Evolutionary conservation across 2,329 filamentous ascomycete genomes (phyloP).

Genomic region (Colletotrichum eremochloae): DNA sequence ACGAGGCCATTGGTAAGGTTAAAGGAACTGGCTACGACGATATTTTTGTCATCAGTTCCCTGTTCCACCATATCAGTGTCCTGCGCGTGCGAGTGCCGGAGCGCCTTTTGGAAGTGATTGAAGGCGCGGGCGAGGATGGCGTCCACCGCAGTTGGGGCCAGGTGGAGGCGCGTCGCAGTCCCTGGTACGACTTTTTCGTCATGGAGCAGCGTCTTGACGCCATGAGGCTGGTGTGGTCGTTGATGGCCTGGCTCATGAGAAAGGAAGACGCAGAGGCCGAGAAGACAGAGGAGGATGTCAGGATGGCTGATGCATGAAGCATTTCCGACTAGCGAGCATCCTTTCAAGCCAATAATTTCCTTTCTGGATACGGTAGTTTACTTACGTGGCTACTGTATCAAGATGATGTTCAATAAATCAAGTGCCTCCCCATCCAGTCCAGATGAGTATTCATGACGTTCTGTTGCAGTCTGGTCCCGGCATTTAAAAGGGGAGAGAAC

Average conservation of each 20-base stretch:
- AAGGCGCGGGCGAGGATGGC: conserved; percentile 57
- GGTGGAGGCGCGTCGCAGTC: conserved; percentile 69
- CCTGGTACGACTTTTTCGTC: conserved; percentile 73
- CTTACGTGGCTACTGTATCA: not conserved
- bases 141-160: conserved; percentile 62
- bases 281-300: conserved; percentile 43
- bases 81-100: conserved; percentile 70
- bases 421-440: not conserved
- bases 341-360: not conserved
- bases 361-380: conserved; percentile 10
- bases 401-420: not conserved
- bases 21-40: conserved; percentile 67
- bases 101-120: conserved; percentile 65
- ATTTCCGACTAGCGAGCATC: not conserved
- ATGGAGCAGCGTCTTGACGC: conserved; percentile 67
- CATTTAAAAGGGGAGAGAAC: too few species aligned
- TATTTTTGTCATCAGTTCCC: conserved; percentile 70
- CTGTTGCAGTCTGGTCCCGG: not conserved
- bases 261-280: conserved; percentile 49
- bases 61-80: conserved; percentile 73
- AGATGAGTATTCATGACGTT: too few species aligned
- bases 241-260: conserved; percentile 73
- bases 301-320: conserved; percentile 48
- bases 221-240: conserved; percentile 69
- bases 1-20: conserved; percentile 68